Base-by-base conservation (phyloP, 2,329 filamentous ascomycete genomes). In the Aspergillus puulaauensis region DNA sequence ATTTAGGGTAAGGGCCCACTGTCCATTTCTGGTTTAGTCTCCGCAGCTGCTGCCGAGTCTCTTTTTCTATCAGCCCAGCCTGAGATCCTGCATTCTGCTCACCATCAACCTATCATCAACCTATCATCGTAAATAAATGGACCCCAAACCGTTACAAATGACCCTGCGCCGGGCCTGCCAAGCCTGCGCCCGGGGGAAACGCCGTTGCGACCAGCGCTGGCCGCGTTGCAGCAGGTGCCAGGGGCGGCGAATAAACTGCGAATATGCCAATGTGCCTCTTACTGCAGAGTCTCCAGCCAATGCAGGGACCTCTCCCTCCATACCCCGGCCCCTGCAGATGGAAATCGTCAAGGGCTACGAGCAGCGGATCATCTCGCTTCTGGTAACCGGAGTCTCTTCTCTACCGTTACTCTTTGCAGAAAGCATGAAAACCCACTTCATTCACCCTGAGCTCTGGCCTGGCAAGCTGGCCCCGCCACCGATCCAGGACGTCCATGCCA, bases 161-260 rank as follows among this genome's bases (percentile, higher is more conserved):
- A 68, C 62, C n/a, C 58, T 70, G 17, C 68, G 66, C 49, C 62
- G 69, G 49, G 69, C 66, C 35, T 71, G 69, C 45, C 62, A 66
- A 59, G 61, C 65, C 31, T 71, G 69, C 53, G 61, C 63, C 7
- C 65, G 64, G 24, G 63, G 61, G 35, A 70, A 70, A 55, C 64
- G 69, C 9, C 66, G 69, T 15, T 71, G 69, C 40, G 69, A 70
- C 47, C 66, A 64, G 46, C 61, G 55, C 6, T 65, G 52, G 46
- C 69, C 69, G 12, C 59, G 56, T 9, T 71, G 69, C 54, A 64
- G 53, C 53, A 54, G 69, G 27, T 71, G 69, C 54, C 35, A 57
- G n/a, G 54, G 52, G 14, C 63, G 61, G 48, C 59, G 61, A 3
- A 51, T 63, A 23, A 52, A 57, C 47, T 70, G 69, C 47, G 61